Evolutionary conservation across 257 asterid species (phyloP), one percentile per base, ranked within the genome.

Genomic region (Jaltomata sinuosa): DNA sequence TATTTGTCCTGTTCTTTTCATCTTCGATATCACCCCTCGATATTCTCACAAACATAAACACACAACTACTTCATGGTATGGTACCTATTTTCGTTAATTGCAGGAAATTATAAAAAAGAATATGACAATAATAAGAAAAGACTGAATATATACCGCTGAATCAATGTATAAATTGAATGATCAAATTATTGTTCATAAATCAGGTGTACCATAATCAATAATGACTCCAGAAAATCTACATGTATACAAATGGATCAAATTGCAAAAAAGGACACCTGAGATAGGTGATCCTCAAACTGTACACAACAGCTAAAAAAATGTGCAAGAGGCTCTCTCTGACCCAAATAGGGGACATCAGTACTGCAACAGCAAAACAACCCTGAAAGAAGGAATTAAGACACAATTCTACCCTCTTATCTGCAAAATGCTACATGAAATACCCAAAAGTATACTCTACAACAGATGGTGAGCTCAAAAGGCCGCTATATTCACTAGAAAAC

Each of bases 281-380:
- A 83, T 72, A 85, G 93, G 92, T 86, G 55, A 72, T 86, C 86
- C 87, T 88, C 85, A 74, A 1, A 84, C 83, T 83, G 86, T 89
- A 85, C 78, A 88, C 87, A 89, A 79, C 83, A 40, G 53, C 91
- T 86, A 83, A 59, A 84, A 45, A 65, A 57, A 83, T 85, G 88
- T 34, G 72, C 5, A 80, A 88, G 87, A 85, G 80, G 89, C 83
- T 83, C 59, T 36, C 32, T 84, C 65, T 68, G 49, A 86, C 90
- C 92, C 87, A 38, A 87, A 89, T 83, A 83, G 79, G 78, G 68
- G 86, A 85, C 42, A 85, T 59, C 42, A 78, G 87, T 38, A 84
- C 87, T 53, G 80, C 15, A 31, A 14, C 87, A 72, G 85, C 52
- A 79, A 47, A 86, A 87, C 83, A 88, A 81, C 84, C 85, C 87